Conservation (phyloP, 2,329 filamentous ascomycete genomes). For the Penicillium sp. region DNA sequence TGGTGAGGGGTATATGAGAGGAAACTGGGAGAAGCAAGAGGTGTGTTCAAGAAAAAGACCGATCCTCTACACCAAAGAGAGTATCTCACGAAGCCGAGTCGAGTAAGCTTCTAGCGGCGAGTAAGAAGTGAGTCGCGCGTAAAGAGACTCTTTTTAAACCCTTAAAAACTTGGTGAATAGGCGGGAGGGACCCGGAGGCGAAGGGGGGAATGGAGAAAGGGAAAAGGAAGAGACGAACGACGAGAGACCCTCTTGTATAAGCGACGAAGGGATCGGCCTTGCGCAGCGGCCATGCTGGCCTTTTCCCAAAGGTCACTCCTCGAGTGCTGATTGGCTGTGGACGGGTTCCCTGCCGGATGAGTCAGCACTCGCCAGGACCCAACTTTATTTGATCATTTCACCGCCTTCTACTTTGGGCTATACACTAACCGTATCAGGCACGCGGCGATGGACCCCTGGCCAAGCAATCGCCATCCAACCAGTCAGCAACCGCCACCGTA, state of each 20-base stretch:
- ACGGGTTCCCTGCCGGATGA: slow-evolving; percentile 22
- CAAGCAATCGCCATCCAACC: slow-evolving; percentile 9
- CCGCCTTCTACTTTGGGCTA: slow-evolving; percentile 20
- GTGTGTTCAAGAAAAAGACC: slow-evolving; percentile 15
- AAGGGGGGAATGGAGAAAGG: slow-evolving; percentile 27
- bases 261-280: slow-evolving; percentile 24
- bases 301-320: slow-evolving; percentile 48
- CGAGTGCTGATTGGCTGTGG: slow-evolving; percentile 37
- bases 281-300: slow-evolving; percentile 47
- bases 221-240: slow-evolving; percentile 22
- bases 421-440: background rate
- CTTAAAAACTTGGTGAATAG: slow-evolving; percentile 15
- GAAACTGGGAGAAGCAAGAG: slow-evolving; percentile 8
- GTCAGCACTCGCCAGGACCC: slow-evolving; percentile 25
- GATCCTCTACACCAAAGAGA: slow-evolving; percentile 6
- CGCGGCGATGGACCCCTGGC: slow-evolving; percentile 3
- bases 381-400: slow-evolving; percentile 7
- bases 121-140: slow-evolving; percentile 14
- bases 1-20: slow-evolving; percentile 40
- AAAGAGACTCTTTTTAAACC: slow-evolving; percentile 21
- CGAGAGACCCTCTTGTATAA: slow-evolving; percentile 36
- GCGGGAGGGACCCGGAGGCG: slow-evolving; percentile 20
- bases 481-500: slow-evolving; percentile 21
- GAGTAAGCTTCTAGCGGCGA: slow-evolving; percentile 13
- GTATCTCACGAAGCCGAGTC: slow-evolving; percentile 16